phyloP scores from a whole-genome alignment of 371 early-diverging fungal species.

The Apophysomyces variabilis region DNA sequence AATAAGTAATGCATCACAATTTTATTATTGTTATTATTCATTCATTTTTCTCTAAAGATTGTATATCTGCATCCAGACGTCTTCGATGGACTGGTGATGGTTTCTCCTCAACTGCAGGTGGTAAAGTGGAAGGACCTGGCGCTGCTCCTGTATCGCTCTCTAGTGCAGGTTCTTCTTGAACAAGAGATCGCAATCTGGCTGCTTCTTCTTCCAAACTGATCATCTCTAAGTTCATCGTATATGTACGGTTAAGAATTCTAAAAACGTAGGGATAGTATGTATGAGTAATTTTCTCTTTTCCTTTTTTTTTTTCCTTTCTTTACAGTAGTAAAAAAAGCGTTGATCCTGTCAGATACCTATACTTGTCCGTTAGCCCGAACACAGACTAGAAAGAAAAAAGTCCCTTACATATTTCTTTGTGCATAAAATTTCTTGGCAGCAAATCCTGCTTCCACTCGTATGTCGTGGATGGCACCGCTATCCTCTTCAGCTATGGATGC shows the following conservation, averaged over 20 bases:
- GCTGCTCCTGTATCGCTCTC: background rate
- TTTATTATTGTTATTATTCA: background rate
- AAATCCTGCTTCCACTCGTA: conserved; percentile 59
- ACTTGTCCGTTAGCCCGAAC: background rate
- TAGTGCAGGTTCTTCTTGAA: background rate
- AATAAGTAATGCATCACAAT: background rate
- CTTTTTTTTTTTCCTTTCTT: background rate
- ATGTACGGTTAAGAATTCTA: conserved; percentile 1
- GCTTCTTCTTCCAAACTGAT: background rate
- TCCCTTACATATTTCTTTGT: conserved; percentile 80
- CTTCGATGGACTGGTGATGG: background rate
- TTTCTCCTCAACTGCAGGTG: background rate
- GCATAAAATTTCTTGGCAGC: conserved; percentile 81
- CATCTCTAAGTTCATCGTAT: background rate
- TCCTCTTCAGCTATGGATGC: conserved; percentile 35
- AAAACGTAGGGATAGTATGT: background rate
- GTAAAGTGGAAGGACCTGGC: too few relatives aligned
- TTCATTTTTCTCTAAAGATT: background rate
- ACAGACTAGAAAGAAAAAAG: background rate
- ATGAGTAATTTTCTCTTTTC: background rate
- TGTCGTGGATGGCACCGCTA: conserved; percentile 27
- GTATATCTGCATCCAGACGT: background rate
- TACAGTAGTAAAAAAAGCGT: background rate
- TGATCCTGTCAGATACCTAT: conserved; percentile 9
- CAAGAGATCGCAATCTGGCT: background rate